Evolutionary conservation across 2,329 filamentous ascomycete genomes (phyloP), one percentile per base, ranked within the genome.

Genomic region (Cladosporium oxysporum): DNA sequence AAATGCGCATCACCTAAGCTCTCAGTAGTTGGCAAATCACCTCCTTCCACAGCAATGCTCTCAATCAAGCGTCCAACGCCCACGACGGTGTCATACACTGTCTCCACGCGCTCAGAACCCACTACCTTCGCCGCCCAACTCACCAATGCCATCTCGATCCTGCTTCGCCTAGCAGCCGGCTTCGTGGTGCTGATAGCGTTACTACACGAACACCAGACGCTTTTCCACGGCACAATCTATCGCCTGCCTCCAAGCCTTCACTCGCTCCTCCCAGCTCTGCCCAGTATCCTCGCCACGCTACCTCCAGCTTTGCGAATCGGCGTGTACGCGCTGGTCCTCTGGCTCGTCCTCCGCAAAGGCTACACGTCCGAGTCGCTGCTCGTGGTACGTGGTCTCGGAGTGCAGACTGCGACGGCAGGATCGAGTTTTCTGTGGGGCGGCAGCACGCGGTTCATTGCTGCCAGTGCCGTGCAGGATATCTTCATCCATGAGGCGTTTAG

Each of bases 401-500:
- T 99, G 62, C 95, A 99, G 81, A 97, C 92, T 2, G 90, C 87
- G 8, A 90, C 89, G 1, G 89, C 87, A 31, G 88, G 89, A 10
- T 79, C 84, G 1, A 90, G 88, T 10, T 92, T 91, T 73, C 82
- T 93, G 7, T 83, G 84, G 44, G 82, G 83, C 10, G 80, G 85
- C 2, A 83, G 84, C 1, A 90, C 88, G n/a, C 82, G 88, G 59
- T 92, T 91, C 77, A 98, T 99, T 66, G 94, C 95, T 0, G 97
- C 94, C 0, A 91, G 90, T 53, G 89, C 92, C 79, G 96, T 99
- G 66, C 91, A 91, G 75, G 95, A 99, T 76, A 90, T 99, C 65
- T 87, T 97, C 63, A 91, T 99, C 60, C 93, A 97, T 76, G 95
- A 99, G 82, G 95, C 93, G 3, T 98, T 98, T 79, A 88, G 87